Evolutionary conservation across 1,284 basidiomycete genomes (phyloP), one percentile per base, ranked within the genome.

Genomic region (Tetrapyrgos nigripes): DNA sequence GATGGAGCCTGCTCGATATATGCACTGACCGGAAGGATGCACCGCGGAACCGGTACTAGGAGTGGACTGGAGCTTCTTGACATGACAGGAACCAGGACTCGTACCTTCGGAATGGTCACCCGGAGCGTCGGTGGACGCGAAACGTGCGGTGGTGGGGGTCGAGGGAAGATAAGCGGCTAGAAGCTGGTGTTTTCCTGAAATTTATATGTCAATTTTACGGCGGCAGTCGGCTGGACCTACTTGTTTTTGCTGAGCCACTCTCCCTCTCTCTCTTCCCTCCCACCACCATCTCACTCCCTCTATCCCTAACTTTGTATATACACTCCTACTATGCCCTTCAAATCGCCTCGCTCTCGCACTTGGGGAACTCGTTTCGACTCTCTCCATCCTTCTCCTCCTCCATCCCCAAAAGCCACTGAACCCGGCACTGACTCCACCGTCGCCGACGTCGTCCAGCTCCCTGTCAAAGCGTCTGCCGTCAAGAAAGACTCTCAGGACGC

Each of bases 311-410:
- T 65, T 66, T 58, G 62, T 59, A 64, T 71, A 61, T 60, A 52
- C 50, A 67, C 31, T 62, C 64, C 53, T 63, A 65, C 60, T 58
- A 83, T 83, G 82, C 73, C 81, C 57, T 74, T 73, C 44, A 79
- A 79, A 57, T 56, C 66, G 57, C 66, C 70, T 62, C 73, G 66
- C 27, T 65, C 73, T 57, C 78, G 84, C 58, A 68, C 82, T 55
- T 91, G 88, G 88, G 88, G 88, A 37, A 87, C 86, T 64, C 88
- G 89, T 67, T 91, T 87, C 63, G 89, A 90, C 71, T 73, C 74
- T 54, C 72, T 79, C 47, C 73, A 73, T 27, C 66, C 73, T 43
- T 72, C 74, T 58, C 71, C 75, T 44, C 69, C 76, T 55, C 77
- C 76, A 47, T 73, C 74, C 55, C 58, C 24, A 40, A 66, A 56